Conservation (phyloP, 768 basidiomycete species). For the Lactarius psammicola region DNA sequence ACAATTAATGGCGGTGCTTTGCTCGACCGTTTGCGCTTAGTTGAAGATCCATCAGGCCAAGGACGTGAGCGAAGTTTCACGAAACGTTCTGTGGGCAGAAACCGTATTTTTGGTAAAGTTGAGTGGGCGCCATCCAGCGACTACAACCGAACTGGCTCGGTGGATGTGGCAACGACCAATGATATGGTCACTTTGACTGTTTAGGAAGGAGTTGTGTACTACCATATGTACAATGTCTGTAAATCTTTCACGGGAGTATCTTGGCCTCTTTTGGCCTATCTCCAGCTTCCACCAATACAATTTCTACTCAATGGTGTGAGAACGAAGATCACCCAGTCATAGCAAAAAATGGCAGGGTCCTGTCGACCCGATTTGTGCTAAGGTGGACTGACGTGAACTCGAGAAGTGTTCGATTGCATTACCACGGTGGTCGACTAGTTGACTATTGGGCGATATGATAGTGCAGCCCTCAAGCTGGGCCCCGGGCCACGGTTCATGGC, state of each 20-base stretch:
- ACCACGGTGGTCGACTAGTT: no score
- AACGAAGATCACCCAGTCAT: not conserved
- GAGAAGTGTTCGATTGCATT: not conserved
- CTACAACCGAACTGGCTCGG: conserved; percentile 1
- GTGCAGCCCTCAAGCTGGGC: no score
- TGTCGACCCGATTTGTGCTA: not conserved
- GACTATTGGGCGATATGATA: no score
- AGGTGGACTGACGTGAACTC: not conserved
- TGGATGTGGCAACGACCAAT: conserved; percentile 13
- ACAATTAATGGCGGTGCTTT: conserved; percentile 31
- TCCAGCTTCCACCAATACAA: not conserved
- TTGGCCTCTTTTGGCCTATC: not conserved
- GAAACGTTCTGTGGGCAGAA: not conserved
- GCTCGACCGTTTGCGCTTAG: conserved; percentile 29
- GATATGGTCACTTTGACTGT: conserved; percentile 4
- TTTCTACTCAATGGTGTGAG: not conserved
- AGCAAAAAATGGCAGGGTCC: not conserved
- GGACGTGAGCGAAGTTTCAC: conserved; percentile 36
- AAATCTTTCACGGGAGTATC: not conserved
- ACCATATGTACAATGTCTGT: not conserved
- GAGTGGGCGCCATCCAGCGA: conserved; percentile 10
- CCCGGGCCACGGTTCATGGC: no score
- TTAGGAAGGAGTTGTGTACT: not conserved
- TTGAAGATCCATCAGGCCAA: conserved; percentile 39
- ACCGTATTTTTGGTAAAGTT: not conserved